Evolutionary conservation across 2,329 filamentous ascomycete genomes (phyloP), one percentile per base, ranked within the genome.

Genomic region (Rosellinia necatrix): DNA sequence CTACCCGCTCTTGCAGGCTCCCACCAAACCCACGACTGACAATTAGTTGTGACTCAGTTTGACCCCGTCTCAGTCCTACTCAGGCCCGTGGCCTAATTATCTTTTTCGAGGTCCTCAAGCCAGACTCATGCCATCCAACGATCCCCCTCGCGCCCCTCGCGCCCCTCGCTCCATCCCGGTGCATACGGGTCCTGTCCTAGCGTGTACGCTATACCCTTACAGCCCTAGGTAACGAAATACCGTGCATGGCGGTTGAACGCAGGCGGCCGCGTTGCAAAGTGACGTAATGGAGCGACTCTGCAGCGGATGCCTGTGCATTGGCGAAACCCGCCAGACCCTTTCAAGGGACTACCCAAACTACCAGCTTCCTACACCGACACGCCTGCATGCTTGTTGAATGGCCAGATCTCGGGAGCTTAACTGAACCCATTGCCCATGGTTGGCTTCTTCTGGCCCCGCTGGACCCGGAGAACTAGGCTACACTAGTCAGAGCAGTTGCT

Each of bases 1-100:
- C 69, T 76, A 75, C 72, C 74, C 73, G 73, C 71, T 71, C 72
- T 70, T 77, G 74, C 74, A 75, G 70, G 55, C 57, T 58, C 49
- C 48, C 56, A 62, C 58, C n/a, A 60, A 58, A 58, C 59, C 54
- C 58, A 49, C 51, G 58, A 54, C 59, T 44, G 44, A 50, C 51
- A 49, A 50, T 17, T 29, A 50, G 40, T 50, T 43, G 40, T 54
- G 53, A 49, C 56, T 56, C 41, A 30, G 53, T 47, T 49, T 41
- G 46, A 34, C 46, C 49, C 29, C 49, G n/a, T n/a, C 56, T 24
- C 32, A 37, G 48, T 47, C 46, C 44, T 49, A 43, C 44, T n/a
- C n/a, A 27, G 40, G 47, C 32, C 55, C 42, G 49, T 40, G 38
- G 34, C 44, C n/a, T 37, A 37, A 30, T 38, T 53, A 32, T 34